Percentiles rank a stretch among this genome's conserved stretches.
These are phyloP conservation scores for Penicillium nordicum DNA, from an alignment of 2,329 filamentous ascomycete species.

Conservation along the genomic window DNA sequence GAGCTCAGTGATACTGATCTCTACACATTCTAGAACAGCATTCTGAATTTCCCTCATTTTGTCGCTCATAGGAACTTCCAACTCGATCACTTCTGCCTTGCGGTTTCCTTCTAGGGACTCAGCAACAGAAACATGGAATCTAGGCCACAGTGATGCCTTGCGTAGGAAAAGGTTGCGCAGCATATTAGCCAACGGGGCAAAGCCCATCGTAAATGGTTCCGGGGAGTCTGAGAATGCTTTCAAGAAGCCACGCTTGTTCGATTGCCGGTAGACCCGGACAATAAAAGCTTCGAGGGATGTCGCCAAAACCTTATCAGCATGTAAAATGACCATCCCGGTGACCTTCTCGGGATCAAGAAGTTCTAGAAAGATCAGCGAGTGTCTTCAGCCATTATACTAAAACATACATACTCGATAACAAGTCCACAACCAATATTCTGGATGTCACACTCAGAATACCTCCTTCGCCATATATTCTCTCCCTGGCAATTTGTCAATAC, in stretches of 20 bases:
- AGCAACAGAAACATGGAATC: constrained; percentile 88
- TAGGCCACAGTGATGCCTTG: constrained; percentile 85
- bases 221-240: constrained; percentile 96
- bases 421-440: constrained; percentile 88
- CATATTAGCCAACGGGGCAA: constrained; percentile 82
- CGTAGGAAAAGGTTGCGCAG: constrained; percentile 88
- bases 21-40: constrained; percentile 92
- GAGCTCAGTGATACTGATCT: constrained; percentile 88
- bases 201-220: constrained; percentile 83
- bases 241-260: constrained; percentile 88
- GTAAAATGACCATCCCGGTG: constrained; percentile 80
- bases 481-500: constrained; percentile 47
- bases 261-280: constrained; percentile 85
- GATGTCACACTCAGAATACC: constrained; percentile 96
- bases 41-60: constrained; percentile 91
- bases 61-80: constrained; percentile 94
- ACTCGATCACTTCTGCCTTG: constrained; percentile 93
- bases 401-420: constrained; percentile 63
- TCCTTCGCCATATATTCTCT: constrained; percentile 86
- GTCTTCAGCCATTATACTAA: neutral
- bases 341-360: constrained; percentile 78
- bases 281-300: constrained; percentile 95
- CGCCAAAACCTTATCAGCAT: constrained; percentile 78
- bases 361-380: constrained; percentile 27
- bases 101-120: constrained; percentile 84